Percentiles rank a stretch among this genome's conserved stretches.
These are phyloP conservation scores for Fusarium avenaceum DNA, from an alignment of 2,329 filamentous ascomycete species.

Conservation along the genomic window DNA sequence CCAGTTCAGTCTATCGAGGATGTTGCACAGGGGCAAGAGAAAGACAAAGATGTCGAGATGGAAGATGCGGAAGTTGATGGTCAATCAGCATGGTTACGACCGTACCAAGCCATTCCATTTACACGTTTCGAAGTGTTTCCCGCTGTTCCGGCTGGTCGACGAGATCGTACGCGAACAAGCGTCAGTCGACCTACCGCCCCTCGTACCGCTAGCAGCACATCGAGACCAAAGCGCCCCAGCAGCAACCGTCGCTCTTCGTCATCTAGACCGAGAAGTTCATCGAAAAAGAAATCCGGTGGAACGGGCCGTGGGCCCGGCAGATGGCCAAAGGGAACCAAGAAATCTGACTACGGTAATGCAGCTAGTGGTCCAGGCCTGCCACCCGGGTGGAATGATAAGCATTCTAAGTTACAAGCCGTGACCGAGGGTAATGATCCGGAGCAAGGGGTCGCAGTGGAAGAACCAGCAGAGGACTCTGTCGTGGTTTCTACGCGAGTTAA, in stretches of 20 bases:
- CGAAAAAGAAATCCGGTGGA: constrained; percentile 69
- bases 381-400: constrained; percentile 64
- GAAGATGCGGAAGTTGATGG: constrained; percentile 49
- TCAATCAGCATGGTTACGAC: constrained; percentile 58
- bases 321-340: constrained; percentile 78
- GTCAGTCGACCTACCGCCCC: constrained; percentile 56
- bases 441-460: constrained; percentile 26
- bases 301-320: constrained; percentile 74
- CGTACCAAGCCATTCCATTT: constrained; percentile 72
- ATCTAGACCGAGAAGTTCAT: constrained; percentile 52
- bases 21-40: constrained; percentile 52
- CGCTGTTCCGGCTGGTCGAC: constrained; percentile 66
- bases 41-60: constrained; percentile 49
- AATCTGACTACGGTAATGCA: constrained; percentile 76
- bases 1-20: constrained; percentile 52
- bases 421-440: constrained; percentile 35
- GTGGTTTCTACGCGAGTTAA: constrained; percentile 48
- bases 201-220: constrained; percentile 53
- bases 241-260: constrained; percentile 50
- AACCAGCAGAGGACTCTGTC: constrained; percentile 53
- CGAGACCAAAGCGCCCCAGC: constrained; percentile 58
- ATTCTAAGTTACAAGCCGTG: constrained; percentile 34
- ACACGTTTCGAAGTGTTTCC: constrained; percentile 85
- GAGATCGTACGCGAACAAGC: constrained; percentile 61
- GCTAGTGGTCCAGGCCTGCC: constrained; percentile 74